Evolutionary conservation across 148 eudicot species (phyloP).

Genomic region (Nyssa sinensis): DNA sequence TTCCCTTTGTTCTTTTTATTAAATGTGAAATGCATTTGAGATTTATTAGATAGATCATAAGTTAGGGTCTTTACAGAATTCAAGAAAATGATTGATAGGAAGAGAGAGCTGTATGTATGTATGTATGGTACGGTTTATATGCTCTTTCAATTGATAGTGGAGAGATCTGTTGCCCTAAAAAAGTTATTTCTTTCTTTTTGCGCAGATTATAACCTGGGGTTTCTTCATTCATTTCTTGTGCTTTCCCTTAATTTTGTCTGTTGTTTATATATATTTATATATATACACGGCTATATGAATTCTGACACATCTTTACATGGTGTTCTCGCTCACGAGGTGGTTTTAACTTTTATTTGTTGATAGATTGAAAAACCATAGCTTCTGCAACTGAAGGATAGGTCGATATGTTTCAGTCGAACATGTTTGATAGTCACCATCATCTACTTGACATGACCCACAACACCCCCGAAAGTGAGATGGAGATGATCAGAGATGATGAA

Average conservation of each 20-base stretch:
- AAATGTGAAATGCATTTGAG: not conserved
- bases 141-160: too few species aligned
- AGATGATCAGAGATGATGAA: constrained; percentile 61
- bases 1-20: not conserved
- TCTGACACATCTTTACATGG: not conserved
- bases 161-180: not conserved
- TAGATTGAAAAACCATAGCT: constrained; percentile 12
- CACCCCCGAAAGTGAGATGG: constrained; percentile 57
- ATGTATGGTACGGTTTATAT: too few species aligned
- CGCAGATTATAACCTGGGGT: not conserved
- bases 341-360: not conserved
- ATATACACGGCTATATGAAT: too few species aligned
- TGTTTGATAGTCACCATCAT: constrained; percentile 74
- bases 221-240: not conserved
- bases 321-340: too few species aligned
- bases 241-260: not conserved
- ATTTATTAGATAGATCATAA: constrained; percentile 10
- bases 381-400: not conserved
- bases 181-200: not conserved
- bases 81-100: constrained; percentile 9
- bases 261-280: too few species aligned
- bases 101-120: too few species aligned
- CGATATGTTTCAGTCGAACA: constrained; percentile 65
- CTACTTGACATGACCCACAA: constrained; percentile 61
- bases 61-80: not conserved